Evolutionary conservation across 495 filamentous ascomycete genomes (phyloP), one percentile per base, ranked within the genome.

Genomic region (Aspergillus conjunctus): DNA sequence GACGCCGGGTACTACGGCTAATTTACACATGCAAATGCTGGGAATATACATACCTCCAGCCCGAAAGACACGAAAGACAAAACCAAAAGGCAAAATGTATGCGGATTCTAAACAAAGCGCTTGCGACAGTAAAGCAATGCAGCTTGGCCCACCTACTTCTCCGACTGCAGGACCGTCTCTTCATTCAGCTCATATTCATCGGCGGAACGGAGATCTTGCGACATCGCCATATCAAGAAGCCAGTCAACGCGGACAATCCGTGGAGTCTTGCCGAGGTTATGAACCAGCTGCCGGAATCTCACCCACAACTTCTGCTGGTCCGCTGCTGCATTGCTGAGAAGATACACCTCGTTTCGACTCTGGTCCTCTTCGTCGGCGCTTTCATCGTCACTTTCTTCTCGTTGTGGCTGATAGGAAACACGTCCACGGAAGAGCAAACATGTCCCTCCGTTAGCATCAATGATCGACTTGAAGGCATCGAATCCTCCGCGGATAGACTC

Each of bases 191-290:
- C 75, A 73, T 91, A 96, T 56, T 77, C 79, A 31, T 86, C 80
- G 43, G 85, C 77, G 71, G 87, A 87, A 18, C 77, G 78, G 49
- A 90, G 63, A 67, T 89, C 77, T 76, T 99, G 94, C 56, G 83
- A 86, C 90, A 98, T 92, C 4, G 91, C 91, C 61, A 91, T 85
- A 60, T 92, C 88, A 65, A 98, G 74, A 64, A 98, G 69, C 95
- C 95, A 99, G 66, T 98, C 92, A 18, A 87, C 81, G 18, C 79
- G 83, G 15, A 96, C 91, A 51, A 99, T 87, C 30, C 87, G 79
- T 9, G 91, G 87, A 39, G 83, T 81, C 78, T 90, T 90, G 61
- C 88, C 84, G 17, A 87, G 83, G 39, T 83, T 85, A 52, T 76
- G 71, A 8, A 90, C 92, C 82, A 93, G 83, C 59, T 89, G 83